Percentiles rank a stretch among this genome's conserved stretches.
Conservation (phyloP, 1,284 basidiomycete genomes). For the Gomphus bonarii region DNA sequence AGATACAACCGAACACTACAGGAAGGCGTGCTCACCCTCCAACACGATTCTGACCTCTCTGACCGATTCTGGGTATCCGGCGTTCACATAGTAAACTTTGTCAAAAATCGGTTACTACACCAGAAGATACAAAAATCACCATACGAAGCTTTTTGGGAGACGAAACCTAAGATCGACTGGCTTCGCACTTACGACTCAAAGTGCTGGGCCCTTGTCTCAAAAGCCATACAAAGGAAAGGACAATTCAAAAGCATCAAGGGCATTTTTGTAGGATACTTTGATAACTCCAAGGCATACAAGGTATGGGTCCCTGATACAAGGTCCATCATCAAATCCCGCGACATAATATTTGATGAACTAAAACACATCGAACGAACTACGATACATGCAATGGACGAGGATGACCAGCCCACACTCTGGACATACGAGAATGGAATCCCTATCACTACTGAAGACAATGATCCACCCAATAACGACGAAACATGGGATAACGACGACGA, state of each 20-base stretch:
- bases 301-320: no score
- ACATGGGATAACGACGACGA: no score
- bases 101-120: neutral
- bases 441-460: neutral
- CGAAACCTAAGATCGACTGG: neutral
- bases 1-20: slow-evolving; percentile 23
- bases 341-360: neutral
- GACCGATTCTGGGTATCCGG: slow-evolving; percentile 22
- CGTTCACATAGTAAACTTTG: neutral
- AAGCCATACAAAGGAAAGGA: no score
- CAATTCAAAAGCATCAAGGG: no score
- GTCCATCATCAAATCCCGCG: neutral
- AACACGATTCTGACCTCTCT: slow-evolving; percentile 17
- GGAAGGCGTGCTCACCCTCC: slow-evolving; percentile 17
- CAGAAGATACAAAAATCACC: neutral
- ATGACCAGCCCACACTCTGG: neutral
- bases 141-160: neutral
- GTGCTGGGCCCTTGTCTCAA: neutral
- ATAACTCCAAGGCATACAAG: no score
- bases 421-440: neutral
- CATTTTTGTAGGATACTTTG: no score
- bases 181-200: neutral
- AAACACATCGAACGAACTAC: neutral
- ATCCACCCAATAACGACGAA: neutral
- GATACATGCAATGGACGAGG: neutral